Percentiles rank a stretch among this genome's conserved stretches.
These are phyloP conservation scores for Bonia amplexicaulis DNA, from an alignment of 176 grass and related monocot species.

Conservation along the genomic window DNA sequence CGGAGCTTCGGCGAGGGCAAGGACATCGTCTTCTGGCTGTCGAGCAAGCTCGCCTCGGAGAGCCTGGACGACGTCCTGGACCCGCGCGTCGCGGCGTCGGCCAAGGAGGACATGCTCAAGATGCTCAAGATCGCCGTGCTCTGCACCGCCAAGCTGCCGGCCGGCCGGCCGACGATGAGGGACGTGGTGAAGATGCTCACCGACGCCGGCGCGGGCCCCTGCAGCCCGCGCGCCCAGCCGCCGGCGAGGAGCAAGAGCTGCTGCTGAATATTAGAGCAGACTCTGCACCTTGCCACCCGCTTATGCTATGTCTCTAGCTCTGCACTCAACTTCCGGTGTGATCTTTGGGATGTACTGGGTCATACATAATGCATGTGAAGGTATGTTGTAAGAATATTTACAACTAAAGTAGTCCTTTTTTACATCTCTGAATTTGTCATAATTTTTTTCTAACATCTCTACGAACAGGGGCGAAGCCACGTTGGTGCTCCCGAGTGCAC, in stretches of 20 bases:
- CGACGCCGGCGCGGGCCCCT: constrained; percentile 31
- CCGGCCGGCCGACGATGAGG: constrained; percentile 67
- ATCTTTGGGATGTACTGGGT: neutral
- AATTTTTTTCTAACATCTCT: neutral
- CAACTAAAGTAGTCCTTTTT: neutral
- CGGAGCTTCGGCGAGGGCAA: constrained; percentile 64
- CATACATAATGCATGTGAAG: constrained; percentile 5
- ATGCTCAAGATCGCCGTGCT: constrained; percentile 67
- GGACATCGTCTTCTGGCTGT: constrained; percentile 84
- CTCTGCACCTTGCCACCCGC: neutral
- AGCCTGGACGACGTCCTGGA: constrained; percentile 52
- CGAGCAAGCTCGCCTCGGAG: constrained; percentile 34
- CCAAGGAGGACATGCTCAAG: constrained; percentile 64
- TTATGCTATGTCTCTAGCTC: neutral
- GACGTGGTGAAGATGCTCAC: constrained; percentile 86
- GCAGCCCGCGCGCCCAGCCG: constrained; percentile 24
- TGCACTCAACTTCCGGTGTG: neutral
- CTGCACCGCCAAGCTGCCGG: constrained; percentile 57
- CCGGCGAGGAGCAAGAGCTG: constrained; percentile 39
- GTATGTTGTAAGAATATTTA: constrained; percentile 8
- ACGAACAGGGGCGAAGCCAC: too few species aligned
- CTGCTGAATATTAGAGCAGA: constrained; percentile 39
- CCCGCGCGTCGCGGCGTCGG: constrained; percentile 23
- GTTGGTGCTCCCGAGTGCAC: too few species aligned
- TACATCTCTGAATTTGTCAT: neutral